These are phyloP conservation scores for Erythrophleum fordii DNA, from an alignment of 306 rosid species.

Conservation along the genomic window DNA sequence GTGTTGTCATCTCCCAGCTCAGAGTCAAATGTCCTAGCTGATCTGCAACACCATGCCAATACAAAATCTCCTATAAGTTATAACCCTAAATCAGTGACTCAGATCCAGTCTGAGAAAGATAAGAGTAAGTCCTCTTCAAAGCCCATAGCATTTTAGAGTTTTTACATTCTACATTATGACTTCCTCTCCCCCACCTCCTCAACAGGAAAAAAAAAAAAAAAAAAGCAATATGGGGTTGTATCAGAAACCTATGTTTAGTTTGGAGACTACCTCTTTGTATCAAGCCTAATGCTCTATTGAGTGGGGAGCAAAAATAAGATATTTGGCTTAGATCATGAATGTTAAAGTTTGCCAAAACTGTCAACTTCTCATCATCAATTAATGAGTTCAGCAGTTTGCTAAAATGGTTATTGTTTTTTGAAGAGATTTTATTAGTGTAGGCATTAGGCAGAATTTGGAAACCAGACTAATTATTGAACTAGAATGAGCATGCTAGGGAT, in stretches of 20 bases:
- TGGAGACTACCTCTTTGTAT: background rate
- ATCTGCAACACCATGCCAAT: slow-evolving; percentile 38
- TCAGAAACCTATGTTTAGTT: background rate
- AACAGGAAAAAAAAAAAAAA: background rate
- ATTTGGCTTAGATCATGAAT: background rate
- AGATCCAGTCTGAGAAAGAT: slow-evolving; percentile 23
- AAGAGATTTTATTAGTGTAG: background rate
- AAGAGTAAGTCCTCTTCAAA: slow-evolving; percentile 39
- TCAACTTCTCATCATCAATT: background rate
- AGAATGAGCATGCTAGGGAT: background rate
- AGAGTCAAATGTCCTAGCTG: slow-evolving; percentile 39
- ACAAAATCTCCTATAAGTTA: slow-evolving; percentile 5
- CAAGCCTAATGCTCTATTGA: slow-evolving; percentile 7
- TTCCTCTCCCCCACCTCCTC: background rate
- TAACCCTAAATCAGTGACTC: slow-evolving; percentile 11
- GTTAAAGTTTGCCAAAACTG: background rate
- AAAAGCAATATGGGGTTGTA: background rate
- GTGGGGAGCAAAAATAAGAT: slow-evolving; percentile 3
- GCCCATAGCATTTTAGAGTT: slow-evolving; percentile 10
- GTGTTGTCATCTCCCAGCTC: slow-evolving; percentile 33
- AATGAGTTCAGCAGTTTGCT: background rate
- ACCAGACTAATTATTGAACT: background rate
- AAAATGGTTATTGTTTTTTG: background rate
- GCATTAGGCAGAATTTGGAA: background rate
- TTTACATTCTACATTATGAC: background rate